These are phyloP conservation scores for Pythium diclinum DNA, from an alignment of 352 stramenopile species.

Conservation along the genomic window DNA sequence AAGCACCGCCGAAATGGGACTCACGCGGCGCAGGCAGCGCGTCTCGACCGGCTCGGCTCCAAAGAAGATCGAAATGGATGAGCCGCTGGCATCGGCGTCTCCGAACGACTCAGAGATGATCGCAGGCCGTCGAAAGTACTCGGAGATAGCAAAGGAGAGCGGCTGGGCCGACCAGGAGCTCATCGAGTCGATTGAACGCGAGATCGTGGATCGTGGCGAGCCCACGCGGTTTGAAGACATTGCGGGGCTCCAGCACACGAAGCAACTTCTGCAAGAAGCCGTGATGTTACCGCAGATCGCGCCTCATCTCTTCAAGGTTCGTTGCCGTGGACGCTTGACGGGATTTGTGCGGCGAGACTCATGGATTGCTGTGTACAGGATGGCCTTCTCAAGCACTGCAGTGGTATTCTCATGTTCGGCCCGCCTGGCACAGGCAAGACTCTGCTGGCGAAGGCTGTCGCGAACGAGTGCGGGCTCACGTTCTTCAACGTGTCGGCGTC, in stretches of 20 bases:
- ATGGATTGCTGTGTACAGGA: slow-evolving; percentile 34
- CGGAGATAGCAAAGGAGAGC: slow-evolving; percentile 68
- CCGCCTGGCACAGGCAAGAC: slow-evolving; percentile 90
- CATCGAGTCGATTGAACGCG: slow-evolving; percentile 84
- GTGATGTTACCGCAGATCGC: slow-evolving; percentile 85
- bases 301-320: slow-evolving; percentile 72
- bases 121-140: slow-evolving; percentile 68
- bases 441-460: slow-evolving; percentile 82
- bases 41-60: neutral
- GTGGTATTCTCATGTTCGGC: slow-evolving; percentile 83
- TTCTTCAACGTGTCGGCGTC: slow-evolving; percentile 98
- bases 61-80: slow-evolving; percentile 16
- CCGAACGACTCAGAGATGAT: slow-evolving; percentile 29
- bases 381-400: slow-evolving; percentile 75
- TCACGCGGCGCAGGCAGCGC: slow-evolving; percentile 16
- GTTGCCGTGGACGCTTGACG: neutral
- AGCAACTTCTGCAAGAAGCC: slow-evolving; percentile 78
- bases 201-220: slow-evolving; percentile 75
- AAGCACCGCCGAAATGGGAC: slow-evolving; percentile 25
- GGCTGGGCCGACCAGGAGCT: slow-evolving; percentile 76
- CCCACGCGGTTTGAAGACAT: slow-evolving; percentile 78
- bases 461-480: slow-evolving; percentile 94
- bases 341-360: neutral
- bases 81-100: neutral
- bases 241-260: slow-evolving; percentile 75